Base-by-base conservation (phyloP, 805 yeast species). In the Candida ortonii region DNA sequence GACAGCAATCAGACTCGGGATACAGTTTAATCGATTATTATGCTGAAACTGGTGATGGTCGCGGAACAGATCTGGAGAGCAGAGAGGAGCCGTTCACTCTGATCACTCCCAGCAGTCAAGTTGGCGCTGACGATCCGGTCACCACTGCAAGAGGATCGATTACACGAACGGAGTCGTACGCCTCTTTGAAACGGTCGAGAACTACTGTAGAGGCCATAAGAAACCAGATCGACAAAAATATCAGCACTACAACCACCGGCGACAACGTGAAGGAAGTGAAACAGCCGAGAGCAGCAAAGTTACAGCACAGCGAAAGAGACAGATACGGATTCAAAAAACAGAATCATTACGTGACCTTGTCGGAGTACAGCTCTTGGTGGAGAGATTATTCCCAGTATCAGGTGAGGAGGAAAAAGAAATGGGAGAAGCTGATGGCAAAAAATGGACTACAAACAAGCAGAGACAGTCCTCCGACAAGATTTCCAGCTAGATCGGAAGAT, bases 271-370 rank as follows among this genome's bases (percentile, higher is more conserved):
- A 23, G 12, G 16, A 35, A 14, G 11, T 26, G 19, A 22, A 19
- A 17, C 15, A 16, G 15, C 39, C 32, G 10, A 34, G 47, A 3
- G 39, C 41, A 16, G 38, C 40, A 22, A 27, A 46, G 15, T 41
- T 53, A 3, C 28, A 50, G 12, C 25, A 40, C 22, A 46, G 62
- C 23, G 65, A 64, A 34, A 62, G 76, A 36, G 97, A 90, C 55
- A 61, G 90, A 30, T 90, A 90, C 55, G 98, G 98, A 2, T 90
- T 90, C 65, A 79, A 77, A 46, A 89, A 86, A 53, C 69, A 70
- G 13, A 73, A 76, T 13, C 61, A 64, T 26, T 74, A 67, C 46
- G 65, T 83, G 16, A 47, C 82, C 7, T 67, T 62, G 32, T 61
- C 62, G 15, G 74, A 74, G 26, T 87, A 85, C 54, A 77, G 88